Conservation (phyloP, 1,284 basidiomycete species). For the Xerocomus amazonicus region DNA sequence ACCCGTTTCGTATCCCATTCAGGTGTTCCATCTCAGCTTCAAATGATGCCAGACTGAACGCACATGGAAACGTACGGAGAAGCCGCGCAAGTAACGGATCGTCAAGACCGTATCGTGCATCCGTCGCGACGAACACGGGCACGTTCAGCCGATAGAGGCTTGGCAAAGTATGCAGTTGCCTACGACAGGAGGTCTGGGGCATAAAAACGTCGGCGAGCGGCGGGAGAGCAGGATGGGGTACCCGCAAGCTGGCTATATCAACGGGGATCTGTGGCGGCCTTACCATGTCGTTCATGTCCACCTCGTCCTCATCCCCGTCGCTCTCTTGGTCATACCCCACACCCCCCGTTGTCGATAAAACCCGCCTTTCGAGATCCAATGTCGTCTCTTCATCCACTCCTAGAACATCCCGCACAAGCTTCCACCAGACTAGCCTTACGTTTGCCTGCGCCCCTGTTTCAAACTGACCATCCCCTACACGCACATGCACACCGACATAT, state of each 20-base stretch:
- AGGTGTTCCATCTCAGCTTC: constrained; percentile 35
- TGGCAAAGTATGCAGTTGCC: constrained; percentile 31
- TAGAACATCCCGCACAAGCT: constrained; percentile 46
- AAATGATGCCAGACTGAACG: constrained; percentile 65
- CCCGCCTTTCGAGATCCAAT: constrained; percentile 36
- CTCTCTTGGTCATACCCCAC: not conserved
- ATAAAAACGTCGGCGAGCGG: constrained; percentile 21
- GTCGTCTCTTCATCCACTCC: constrained; percentile 38
- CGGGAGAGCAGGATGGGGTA: constrained; percentile 15
- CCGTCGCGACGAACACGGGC: constrained; percentile 72
- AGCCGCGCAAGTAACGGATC: constrained; percentile 50
- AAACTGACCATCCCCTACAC: constrained; percentile 66
- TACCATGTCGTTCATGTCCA: not conserved
- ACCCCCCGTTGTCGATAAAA: constrained; percentile 1
- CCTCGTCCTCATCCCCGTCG: constrained; percentile 5
- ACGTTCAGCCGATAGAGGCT: constrained; percentile 47
- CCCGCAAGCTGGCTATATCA: constrained; percentile 24
- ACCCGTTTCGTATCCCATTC: constrained; percentile 41
- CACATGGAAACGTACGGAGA: constrained; percentile 62
- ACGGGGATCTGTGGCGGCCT: constrained; percentile 14
- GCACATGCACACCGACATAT: constrained; percentile 64
- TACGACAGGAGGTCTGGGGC: constrained; percentile 34
- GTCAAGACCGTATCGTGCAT: constrained; percentile 44
- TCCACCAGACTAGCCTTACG: constrained; percentile 53
- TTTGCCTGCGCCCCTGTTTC: constrained; percentile 39